These are phyloP conservation scores for Diaporthe sp. DNA, from an alignment of 2,329 filamentous ascomycete species.

Conservation along the genomic window DNA sequence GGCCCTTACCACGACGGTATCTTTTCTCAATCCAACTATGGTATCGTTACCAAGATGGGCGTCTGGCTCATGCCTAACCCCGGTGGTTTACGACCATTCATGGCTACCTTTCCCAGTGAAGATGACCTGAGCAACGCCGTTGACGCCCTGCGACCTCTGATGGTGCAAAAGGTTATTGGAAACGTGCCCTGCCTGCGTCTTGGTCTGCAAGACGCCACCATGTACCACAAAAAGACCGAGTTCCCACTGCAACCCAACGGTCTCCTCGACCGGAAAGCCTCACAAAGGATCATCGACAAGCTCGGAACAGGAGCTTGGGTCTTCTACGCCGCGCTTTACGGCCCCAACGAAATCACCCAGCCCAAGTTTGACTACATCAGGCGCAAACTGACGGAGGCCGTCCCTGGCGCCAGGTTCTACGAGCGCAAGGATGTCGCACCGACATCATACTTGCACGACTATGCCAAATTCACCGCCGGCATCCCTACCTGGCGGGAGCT, in stretches of 20 bases:
- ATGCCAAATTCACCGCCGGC: slow-evolving; percentile 4
- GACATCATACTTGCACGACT: neutral
- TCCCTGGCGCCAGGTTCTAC: neutral
- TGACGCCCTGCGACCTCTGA: slow-evolving; percentile 4
- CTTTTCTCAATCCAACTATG: slow-evolving; percentile 13
- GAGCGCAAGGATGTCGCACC: slow-evolving; percentile 3
- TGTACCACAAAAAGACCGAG: slow-evolving; percentile 8
- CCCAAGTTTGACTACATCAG: slow-evolving; percentile 11
- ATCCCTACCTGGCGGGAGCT: slow-evolving; percentile 4
- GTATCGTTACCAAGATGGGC: slow-evolving; percentile 7
- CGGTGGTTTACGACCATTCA: neutral
- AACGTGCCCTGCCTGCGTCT: slow-evolving; percentile 6
- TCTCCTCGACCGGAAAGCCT: neutral
- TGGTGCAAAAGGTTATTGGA: neutral
- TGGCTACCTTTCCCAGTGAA: slow-evolving; percentile 1
- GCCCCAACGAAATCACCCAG: slow-evolving; percentile 1
- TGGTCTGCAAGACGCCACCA: slow-evolving; percentile 2
- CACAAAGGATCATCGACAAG: slow-evolving; percentile 14
- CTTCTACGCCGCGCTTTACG: slow-evolving; percentile 1
- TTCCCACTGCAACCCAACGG: neutral
- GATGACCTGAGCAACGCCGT: slow-evolving; percentile 1
- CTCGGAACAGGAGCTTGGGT: slow-evolving; percentile 5
- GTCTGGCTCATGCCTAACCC: slow-evolving; percentile 13
- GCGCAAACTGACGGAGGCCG: neutral
- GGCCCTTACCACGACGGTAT: neutral